These are phyloP conservation scores for Uromyces viciae-fabae DNA, from an alignment of 1,284 basidiomycete species.

Conservation along the genomic window DNA sequence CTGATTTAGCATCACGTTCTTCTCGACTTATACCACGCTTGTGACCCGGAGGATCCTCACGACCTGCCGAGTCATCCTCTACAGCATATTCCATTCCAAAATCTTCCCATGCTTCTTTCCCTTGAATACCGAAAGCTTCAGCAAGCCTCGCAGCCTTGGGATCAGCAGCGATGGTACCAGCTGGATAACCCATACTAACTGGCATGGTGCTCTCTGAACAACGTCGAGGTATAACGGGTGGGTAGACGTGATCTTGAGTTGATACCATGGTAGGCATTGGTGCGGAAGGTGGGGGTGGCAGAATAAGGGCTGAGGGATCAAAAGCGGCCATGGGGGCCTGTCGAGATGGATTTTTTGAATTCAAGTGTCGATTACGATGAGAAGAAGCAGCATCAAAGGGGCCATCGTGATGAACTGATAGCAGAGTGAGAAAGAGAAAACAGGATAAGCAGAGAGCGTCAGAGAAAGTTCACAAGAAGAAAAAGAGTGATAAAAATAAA, in stretches of 20 bases:
- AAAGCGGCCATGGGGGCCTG: slow-evolving; percentile 75
- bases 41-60: slow-evolving; percentile 47
- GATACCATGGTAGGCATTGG: neutral
- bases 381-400: slow-evolving; percentile 82
- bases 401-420: slow-evolving; percentile 69
- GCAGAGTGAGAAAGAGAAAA: neutral
- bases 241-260: slow-evolving; percentile 16
- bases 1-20: slow-evolving; percentile 36
- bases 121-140: slow-evolving; percentile 75
- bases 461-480: neutral
- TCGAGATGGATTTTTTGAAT: slow-evolving; percentile 61
- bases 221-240: neutral
- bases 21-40: slow-evolving; percentile 53
- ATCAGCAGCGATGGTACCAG: slow-evolving; percentile 52
- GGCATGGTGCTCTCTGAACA: slow-evolving; percentile 1
- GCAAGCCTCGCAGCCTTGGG: slow-evolving; percentile 49
- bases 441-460: neutral
- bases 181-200: slow-evolving; percentile 37
- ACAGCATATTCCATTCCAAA: slow-evolving; percentile 66
- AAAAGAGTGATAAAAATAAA: neutral
- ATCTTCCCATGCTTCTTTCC: slow-evolving; percentile 79
- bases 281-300: slow-evolving; percentile 55
- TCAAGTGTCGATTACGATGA: slow-evolving; percentile 64
- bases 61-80: slow-evolving; percentile 51
- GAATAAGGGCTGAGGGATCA: slow-evolving; percentile 60